These are phyloP conservation scores for Amanita jacksonii DNA, from an alignment of 768 basidiomycete genomes.

Conservation along the genomic window DNA sequence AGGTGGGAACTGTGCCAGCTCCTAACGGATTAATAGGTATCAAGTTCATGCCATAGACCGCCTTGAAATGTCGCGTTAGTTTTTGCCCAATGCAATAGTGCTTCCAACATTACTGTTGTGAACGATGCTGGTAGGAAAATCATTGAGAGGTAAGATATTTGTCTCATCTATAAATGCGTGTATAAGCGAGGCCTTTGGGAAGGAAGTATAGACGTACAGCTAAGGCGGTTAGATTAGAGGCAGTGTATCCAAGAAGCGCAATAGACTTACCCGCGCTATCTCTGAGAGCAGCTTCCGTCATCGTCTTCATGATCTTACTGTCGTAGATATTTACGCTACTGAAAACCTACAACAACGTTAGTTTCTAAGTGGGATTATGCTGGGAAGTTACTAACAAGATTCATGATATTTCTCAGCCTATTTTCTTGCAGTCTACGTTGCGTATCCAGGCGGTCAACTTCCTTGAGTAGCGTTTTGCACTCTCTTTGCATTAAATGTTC, in stretches of 20 bases:
- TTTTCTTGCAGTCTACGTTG: conserved; percentile 31
- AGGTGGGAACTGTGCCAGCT: conserved; percentile 29
- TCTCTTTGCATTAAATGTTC: conserved; percentile 31
- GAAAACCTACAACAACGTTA: conserved; percentile 27
- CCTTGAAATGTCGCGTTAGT: conserved; percentile 13
- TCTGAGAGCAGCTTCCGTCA: conserved; percentile 30
- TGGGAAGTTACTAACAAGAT: conserved; percentile 22
- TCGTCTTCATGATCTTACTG: conserved; percentile 29
- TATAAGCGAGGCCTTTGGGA: neutral
- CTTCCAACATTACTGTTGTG: conserved; percentile 13
- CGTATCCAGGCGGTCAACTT: conserved; percentile 39
- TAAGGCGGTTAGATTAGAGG: conserved; percentile 5
- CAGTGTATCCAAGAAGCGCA: neutral
- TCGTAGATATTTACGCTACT: conserved; percentile 39
- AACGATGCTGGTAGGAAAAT: conserved; percentile 39
- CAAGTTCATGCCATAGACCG: conserved; percentile 32
- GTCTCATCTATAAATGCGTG: conserved; percentile 18
- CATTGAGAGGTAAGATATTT: conserved; percentile 40
- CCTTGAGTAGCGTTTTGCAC: conserved; percentile 35
- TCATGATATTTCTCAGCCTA: conserved; percentile 42
- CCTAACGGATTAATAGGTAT: conserved; percentile 28
- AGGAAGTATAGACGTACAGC: conserved; percentile 8
- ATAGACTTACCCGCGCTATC: conserved; percentile 19
- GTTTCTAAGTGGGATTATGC: neutral
- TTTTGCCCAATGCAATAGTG: neutral